phyloP scores from a whole-genome alignment of 2,329 filamentous ascomycete genomes.

The Cercospora sojina region DNA sequence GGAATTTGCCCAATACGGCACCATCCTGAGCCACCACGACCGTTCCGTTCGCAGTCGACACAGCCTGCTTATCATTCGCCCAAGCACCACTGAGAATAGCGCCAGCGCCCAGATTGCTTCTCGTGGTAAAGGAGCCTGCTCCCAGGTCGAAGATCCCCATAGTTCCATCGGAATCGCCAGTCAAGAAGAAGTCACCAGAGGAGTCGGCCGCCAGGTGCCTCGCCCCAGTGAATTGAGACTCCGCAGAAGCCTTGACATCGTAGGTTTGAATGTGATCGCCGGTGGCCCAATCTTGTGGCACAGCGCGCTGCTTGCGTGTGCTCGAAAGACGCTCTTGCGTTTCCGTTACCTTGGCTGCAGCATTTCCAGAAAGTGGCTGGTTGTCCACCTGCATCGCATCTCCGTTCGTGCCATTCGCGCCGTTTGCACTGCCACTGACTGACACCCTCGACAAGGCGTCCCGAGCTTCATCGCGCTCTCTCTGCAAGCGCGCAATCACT shows the following conservation, averaged over 20 bases:
- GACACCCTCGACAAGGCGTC: constrained; percentile 84
- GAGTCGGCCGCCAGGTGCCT: constrained; percentile 58
- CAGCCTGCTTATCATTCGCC: constrained; percentile 66
- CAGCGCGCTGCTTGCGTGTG: constrained; percentile 81
- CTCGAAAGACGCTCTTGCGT: constrained; percentile 82
- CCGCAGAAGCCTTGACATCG: constrained; percentile 53
- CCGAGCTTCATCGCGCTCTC: constrained; percentile 87
- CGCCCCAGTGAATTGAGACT: constrained; percentile 60
- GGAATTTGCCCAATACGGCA: constrained; percentile 65
- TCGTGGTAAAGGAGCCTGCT: constrained; percentile 70
- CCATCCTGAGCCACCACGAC: constrained; percentile 78
- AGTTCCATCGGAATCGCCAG: constrained; percentile 72
- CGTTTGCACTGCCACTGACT: constrained; percentile 54
- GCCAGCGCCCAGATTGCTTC: constrained; percentile 61
- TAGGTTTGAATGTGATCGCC: constrained; percentile 66
- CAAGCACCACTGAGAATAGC: constrained; percentile 67
- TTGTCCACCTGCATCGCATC: constrained; percentile 94
- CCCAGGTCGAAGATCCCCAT: constrained; percentile 77
- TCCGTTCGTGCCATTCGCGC: constrained; percentile 52
- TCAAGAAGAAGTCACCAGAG: constrained; percentile 64
- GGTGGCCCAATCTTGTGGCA: constrained; percentile 83
- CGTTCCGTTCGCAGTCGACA: constrained; percentile 71
- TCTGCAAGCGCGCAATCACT: constrained; percentile 87
- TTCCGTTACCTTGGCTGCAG: constrained; percentile 72
- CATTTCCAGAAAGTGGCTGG: constrained; percentile 68